Evolutionary conservation across 1,139 yeast genomes (phyloP).

Genomic region (Starmera stellimalicola): DNA sequence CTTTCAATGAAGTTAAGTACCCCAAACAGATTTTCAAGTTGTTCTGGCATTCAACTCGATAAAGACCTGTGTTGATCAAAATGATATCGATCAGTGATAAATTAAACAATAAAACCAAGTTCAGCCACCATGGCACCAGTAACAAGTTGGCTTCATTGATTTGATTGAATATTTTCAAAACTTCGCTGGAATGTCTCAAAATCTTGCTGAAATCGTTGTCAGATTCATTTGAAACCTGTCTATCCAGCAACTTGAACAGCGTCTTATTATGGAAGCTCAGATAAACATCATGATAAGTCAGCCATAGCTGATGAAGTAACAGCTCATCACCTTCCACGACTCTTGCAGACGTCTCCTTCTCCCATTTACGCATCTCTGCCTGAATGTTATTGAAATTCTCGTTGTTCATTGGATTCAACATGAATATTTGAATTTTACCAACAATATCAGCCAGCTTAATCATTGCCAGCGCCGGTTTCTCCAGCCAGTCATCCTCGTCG

Average conservation of each 20-base stretch:
- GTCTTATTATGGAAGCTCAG: conserved; percentile 18
- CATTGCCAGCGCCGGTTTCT: conserved; percentile 38
- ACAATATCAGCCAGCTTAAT: conserved; percentile 34
- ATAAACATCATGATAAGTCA: conserved; percentile 21
- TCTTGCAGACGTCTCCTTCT: conserved; percentile 8
- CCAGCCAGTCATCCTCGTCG: conserved; percentile 42
- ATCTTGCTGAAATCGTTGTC: conserved; percentile 24
- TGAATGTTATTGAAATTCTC: conserved; percentile 5
- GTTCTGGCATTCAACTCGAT: conserved; percentile 13
- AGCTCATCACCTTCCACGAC: conserved; percentile 6
- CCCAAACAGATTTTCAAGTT: conserved; percentile 19
- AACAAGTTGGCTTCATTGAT: conserved; percentile 28
- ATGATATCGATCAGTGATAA: conserved; percentile 38
- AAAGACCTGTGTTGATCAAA: conserved; percentile 33
- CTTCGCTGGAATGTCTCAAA: conserved; percentile 28
- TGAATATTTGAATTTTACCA: conserved; percentile 14
- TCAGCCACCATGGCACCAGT: conserved; percentile 48
- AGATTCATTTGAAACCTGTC: conserved; percentile 7
- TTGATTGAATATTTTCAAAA: conserved; percentile 27
- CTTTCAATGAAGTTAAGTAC: conserved; percentile 16
- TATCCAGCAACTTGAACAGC: conserved; percentile 14
- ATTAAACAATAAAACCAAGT: conserved; percentile 36
- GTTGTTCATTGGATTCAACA: conserved; percentile 1
- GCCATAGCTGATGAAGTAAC: conserved; percentile 14
- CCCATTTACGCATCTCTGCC: conserved; percentile 14